Percentiles rank a stretch among this genome's conserved stretches.
Conservation (phyloP, 257 asterid species). For the Primulina huaijiensis region DNA sequence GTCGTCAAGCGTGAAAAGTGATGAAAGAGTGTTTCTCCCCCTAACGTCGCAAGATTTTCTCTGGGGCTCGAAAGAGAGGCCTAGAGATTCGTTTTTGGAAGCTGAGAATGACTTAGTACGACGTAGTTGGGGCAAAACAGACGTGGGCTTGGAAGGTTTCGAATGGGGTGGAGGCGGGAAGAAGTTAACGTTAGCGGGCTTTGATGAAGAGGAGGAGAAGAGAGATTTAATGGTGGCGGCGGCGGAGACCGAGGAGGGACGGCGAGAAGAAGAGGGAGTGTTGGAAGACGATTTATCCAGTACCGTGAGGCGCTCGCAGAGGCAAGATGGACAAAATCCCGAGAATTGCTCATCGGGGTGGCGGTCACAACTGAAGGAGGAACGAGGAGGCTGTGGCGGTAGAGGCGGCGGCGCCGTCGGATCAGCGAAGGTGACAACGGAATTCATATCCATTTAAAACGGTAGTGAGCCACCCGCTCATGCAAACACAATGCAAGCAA, state of each 20-base stretch:
- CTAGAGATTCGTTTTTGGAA: slow-evolving; percentile 71
- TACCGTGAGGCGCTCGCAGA: slow-evolving; percentile 49
- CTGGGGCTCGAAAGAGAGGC: slow-evolving; percentile 69
- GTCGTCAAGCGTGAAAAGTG: slow-evolving; percentile 57
- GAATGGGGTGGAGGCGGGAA: slow-evolving; percentile 49
- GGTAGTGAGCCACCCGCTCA: slow-evolving; percentile 14
- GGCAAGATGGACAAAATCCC: slow-evolving; percentile 55
- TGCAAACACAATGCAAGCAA: neutral
- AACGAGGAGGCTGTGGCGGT: slow-evolving; percentile 49
- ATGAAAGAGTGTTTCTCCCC: slow-evolving; percentile 55
- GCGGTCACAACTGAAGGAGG: slow-evolving; percentile 54
- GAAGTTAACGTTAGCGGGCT: slow-evolving; percentile 21
- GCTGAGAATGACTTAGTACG: slow-evolving; percentile 87
- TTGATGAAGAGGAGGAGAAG: slow-evolving; percentile 39
- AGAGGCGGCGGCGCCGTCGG: slow-evolving; percentile 47
- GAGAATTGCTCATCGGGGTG: slow-evolving; percentile 52
- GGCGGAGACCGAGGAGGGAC: slow-evolving; percentile 46
- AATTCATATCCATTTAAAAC: slow-evolving; percentile 39
- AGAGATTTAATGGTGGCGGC: slow-evolving; percentile 69
- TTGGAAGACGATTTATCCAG: slow-evolving; percentile 40
- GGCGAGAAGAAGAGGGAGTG: slow-evolving; percentile 43
- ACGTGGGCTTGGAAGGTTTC: slow-evolving; percentile 45
- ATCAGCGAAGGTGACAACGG: slow-evolving; percentile 32
- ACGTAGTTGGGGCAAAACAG: slow-evolving; percentile 74
- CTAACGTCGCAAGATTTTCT: slow-evolving; percentile 92